These are phyloP conservation scores for Fusarium tjaetaba DNA, from an alignment of 2,329 filamentous ascomycete species.

Conservation along the genomic window DNA sequence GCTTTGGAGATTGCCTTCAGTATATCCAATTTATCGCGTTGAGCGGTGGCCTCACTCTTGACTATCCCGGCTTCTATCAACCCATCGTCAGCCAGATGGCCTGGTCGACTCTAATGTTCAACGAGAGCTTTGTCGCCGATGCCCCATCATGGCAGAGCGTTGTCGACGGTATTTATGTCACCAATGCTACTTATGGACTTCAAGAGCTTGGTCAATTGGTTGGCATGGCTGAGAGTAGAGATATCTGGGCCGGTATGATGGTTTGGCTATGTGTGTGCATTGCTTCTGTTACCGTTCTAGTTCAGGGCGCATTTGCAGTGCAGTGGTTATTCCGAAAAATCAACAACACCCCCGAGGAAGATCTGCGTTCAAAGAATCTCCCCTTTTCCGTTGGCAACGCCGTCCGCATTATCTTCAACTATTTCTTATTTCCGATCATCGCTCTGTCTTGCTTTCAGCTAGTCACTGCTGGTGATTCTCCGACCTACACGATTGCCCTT, in stretches of 20 bases:
- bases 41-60: slow-evolving; percentile 85
- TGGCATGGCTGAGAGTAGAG: slow-evolving; percentile 78
- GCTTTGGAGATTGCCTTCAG: slow-evolving; percentile 95
- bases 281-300: slow-evolving; percentile 70
- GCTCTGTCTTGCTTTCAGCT: slow-evolving; percentile 92
- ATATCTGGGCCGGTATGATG: slow-evolving; percentile 95
- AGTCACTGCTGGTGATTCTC: slow-evolving; percentile 75
- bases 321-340: slow-evolving; percentile 81
- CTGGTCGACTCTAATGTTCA: slow-evolving; percentile 94
- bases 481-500: slow-evolving; percentile 75
- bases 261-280: slow-evolving; percentile 88
- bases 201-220: slow-evolving; percentile 82
- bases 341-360: slow-evolving; percentile 80
- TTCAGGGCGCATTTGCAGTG: slow-evolving; percentile 78
- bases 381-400: slow-evolving; percentile 85
- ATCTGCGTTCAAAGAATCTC: slow-evolving; percentile 89
- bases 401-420: slow-evolving; percentile 90
- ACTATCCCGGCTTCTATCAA: slow-evolving; percentile 95
- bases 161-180: slow-evolving; percentile 86
- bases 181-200: slow-evolving; percentile 81
- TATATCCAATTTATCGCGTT: slow-evolving; percentile 94
- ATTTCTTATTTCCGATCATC: slow-evolving; percentile 87
- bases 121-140: slow-evolving; percentile 83
- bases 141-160: slow-evolving; percentile 73
- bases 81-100: slow-evolving; percentile 86